Conservation (phyloP, 2,329 filamentous ascomycete species). For the Onygena corvina region DNA sequence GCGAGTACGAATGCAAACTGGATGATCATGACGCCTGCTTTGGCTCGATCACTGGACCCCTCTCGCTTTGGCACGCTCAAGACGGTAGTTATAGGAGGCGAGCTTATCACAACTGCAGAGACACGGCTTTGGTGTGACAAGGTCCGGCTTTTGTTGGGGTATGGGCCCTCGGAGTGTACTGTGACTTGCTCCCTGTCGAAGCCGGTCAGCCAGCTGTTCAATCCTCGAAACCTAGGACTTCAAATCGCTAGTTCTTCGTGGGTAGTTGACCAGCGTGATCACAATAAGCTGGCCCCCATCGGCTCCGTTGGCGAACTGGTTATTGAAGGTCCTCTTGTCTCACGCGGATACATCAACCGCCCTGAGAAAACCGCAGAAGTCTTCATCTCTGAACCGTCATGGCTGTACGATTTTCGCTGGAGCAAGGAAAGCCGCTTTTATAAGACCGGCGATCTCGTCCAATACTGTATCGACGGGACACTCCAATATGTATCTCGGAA, state of each 20-base stretch:
- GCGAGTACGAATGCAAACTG: conserved; percentile 37
- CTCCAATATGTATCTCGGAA: conserved; percentile 75
- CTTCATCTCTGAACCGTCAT: conserved; percentile 19
- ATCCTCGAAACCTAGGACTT: conserved; percentile 14
- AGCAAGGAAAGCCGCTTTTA: conserved; percentile 43
- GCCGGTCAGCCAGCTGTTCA: background rate
- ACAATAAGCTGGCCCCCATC: conserved; percentile 20
- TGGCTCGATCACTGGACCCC: conserved; percentile 35
- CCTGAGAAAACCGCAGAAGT: conserved; percentile 14
- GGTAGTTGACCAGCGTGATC: conserved; percentile 19
- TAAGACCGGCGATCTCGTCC: conserved; percentile 72
- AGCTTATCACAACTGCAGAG: conserved; percentile 18
- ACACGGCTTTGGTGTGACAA: conserved; percentile 19
- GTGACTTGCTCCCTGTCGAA: background rate
- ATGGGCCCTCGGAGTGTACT: conserved; percentile 17
- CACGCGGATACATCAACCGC: conserved; percentile 26
- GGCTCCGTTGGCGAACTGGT: conserved; percentile 32
- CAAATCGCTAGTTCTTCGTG: conserved; percentile 14
- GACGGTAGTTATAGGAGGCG: conserved; percentile 24
- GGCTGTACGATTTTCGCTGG: conserved; percentile 11
- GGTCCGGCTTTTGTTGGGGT: conserved; percentile 29
- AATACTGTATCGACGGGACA: conserved; percentile 51
- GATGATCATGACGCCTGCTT: conserved; percentile 45
- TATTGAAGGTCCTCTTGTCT: conserved; percentile 30
- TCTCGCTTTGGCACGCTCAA: conserved; percentile 29